Evolutionary conservation across 768 basidiomycete genomes (phyloP).

Genomic region (Boletellus sp.): DNA sequence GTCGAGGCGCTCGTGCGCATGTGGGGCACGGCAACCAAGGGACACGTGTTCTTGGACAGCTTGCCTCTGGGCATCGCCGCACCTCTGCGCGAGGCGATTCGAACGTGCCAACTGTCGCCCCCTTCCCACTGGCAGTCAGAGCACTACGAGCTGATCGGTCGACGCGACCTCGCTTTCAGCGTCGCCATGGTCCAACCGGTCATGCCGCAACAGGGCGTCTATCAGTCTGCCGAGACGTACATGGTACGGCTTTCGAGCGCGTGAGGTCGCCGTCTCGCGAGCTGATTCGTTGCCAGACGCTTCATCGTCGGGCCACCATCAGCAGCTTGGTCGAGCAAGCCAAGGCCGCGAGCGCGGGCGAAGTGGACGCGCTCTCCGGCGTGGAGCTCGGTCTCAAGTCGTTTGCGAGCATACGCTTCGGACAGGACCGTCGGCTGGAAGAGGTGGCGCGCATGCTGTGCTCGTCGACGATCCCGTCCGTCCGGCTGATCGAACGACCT

Average conservation of each 20-base stretch:
- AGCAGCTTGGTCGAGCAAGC: slow-evolving; percentile 49
- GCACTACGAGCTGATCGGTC: slow-evolving; percentile 32
- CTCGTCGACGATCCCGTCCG: slow-evolving; percentile 65
- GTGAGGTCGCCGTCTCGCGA: not conserved
- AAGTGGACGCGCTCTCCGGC: slow-evolving; percentile 58
- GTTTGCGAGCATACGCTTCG: slow-evolving; percentile 82
- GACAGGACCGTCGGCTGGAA: slow-evolving; percentile 82
- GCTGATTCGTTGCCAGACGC: slow-evolving; percentile 41
- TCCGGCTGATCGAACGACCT: slow-evolving; percentile 64
- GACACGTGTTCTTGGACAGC: slow-evolving; percentile 46
- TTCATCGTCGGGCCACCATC: slow-evolving; percentile 48
- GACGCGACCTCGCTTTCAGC: slow-evolving; percentile 31
- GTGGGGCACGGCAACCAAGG: slow-evolving; percentile 37
- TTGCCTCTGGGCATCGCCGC: slow-evolving; percentile 69
- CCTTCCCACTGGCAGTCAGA: slow-evolving; percentile 64
- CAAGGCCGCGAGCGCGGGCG: slow-evolving; percentile 48
- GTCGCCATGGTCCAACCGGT: slow-evolving; percentile 31
- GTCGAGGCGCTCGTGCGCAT: slow-evolving; percentile 51
- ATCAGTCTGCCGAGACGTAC: slow-evolving; percentile 32
- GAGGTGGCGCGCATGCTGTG: slow-evolving; percentile 91
- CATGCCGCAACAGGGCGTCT: slow-evolving; percentile 26
- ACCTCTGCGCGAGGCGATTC: slow-evolving; percentile 80
- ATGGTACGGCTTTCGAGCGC: slow-evolving; percentile 19
- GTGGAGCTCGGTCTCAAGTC: slow-evolving; percentile 71
- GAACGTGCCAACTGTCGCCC: slow-evolving; percentile 78